Percentiles rank a stretch among this genome's conserved stretches.
Conservation (phyloP, 352 stramenopile species). For the Globisporangium cederbergense region DNA sequence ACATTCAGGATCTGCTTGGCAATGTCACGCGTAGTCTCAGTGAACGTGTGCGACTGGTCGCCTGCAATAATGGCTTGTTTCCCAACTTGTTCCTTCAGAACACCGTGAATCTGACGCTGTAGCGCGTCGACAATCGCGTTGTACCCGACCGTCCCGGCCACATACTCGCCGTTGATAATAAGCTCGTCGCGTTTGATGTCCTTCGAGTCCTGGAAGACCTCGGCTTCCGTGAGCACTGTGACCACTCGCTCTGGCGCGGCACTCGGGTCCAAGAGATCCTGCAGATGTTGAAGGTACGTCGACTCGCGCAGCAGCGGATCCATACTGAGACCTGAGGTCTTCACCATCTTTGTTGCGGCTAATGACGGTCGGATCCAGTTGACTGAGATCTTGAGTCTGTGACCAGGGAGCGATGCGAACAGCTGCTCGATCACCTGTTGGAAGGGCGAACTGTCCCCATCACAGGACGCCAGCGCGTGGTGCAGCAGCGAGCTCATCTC, state of each 20-base stretch:
- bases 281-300: slow-evolving; percentile 39
- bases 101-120: slow-evolving; percentile 36
- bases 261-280: slow-evolving; percentile 16
- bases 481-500: slow-evolving; percentile 43
- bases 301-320: slow-evolving; percentile 1
- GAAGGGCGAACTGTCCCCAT: slow-evolving; percentile 40
- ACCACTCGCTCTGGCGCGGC: slow-evolving; percentile 11
- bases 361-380: slow-evolving; percentile 32
- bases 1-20: slow-evolving; percentile 42
- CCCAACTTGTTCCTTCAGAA: slow-evolving; percentile 27
- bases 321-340: neutral
- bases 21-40: slow-evolving; percentile 13
- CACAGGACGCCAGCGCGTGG: slow-evolving; percentile 27
- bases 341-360: neutral
- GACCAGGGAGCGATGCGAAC: slow-evolving; percentile 30
- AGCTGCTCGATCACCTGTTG: slow-evolving; percentile 57
- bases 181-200: slow-evolving; percentile 78
- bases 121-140: slow-evolving; percentile 49
- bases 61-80: slow-evolving; percentile 18
- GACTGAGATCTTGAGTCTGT: slow-evolving; percentile 38
- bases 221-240: slow-evolving; percentile 35
- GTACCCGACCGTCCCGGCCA: slow-evolving; percentile 54
- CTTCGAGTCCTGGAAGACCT: slow-evolving; percentile 77
- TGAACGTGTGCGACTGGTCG: slow-evolving; percentile 14
- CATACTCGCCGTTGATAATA: slow-evolving; percentile 49